Evolutionary conservation across 768 basidiomycete species (phyloP).

Genomic region (Lentinus tigrinus): DNA sequence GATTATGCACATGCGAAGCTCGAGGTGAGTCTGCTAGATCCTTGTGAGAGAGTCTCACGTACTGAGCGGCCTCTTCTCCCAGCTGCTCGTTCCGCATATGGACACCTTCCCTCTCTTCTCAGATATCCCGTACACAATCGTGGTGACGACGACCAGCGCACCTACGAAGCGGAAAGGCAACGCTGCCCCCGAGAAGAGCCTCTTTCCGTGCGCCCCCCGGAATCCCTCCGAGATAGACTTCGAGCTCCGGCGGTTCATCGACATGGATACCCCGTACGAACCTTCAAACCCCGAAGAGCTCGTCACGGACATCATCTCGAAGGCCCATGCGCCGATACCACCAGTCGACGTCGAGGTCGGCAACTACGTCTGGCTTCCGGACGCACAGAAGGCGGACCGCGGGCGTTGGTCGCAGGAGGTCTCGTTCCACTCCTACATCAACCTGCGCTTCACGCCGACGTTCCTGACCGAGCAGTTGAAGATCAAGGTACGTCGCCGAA

Average conservation of each 20-base stretch:
- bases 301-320: conserved; percentile 11
- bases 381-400: conserved; percentile 11
- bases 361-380: conserved; percentile 18
- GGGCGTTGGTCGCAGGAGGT: conserved; percentile 21
- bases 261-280: conserved; percentile 12
- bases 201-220: conserved; percentile 20
- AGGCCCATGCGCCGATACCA: conserved; percentile 5
- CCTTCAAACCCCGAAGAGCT: conserved; percentile 9
- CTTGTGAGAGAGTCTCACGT: background rate
- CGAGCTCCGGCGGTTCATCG: conserved; percentile 11
- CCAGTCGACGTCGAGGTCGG: conserved; percentile 17
- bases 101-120: conserved; percentile 21
- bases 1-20: conserved; percentile 15
- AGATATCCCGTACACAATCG: conserved; percentile 21
- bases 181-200: conserved; percentile 5
- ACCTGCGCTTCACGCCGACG: conserved; percentile 14
- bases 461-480: conserved; percentile 16
- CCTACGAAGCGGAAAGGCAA: conserved; percentile 15
- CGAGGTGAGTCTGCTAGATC: conserved; percentile 7
- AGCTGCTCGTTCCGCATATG: conserved; percentile 19
- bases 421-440: conserved; percentile 14
- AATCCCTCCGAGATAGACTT: conserved; percentile 16
- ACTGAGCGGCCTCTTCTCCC: background rate
- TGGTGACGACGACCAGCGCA: conserved; percentile 18
- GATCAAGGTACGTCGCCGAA: conserved; percentile 9